phyloP scores from a whole-genome alignment of 257 asterid genomes.

The Forsythia viridissima region DNA sequence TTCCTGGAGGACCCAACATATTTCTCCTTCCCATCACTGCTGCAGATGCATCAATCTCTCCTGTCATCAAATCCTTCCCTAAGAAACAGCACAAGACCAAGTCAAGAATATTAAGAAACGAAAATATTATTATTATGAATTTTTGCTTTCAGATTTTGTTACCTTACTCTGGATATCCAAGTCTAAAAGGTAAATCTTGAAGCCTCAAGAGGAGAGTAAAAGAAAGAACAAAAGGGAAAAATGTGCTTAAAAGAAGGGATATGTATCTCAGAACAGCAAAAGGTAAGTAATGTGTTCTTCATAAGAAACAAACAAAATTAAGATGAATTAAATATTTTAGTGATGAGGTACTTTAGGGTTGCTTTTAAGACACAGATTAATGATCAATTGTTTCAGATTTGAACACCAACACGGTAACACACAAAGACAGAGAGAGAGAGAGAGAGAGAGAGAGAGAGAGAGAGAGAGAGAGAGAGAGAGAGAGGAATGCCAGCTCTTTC shows the following conservation, averaged over 20 bases:
- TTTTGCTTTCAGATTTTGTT: background rate
- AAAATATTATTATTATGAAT: background rate
- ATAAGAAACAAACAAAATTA: conserved; percentile 20
- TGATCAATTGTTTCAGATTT: background rate
- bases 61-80: conserved; percentile 69
- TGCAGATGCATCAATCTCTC: conserved; percentile 39
- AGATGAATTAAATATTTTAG: conserved; percentile 26
- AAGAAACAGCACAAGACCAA: background rate
- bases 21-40: conserved; percentile 60
- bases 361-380: conserved; percentile 7
- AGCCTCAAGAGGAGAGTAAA: conserved; percentile 11
- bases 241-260: conserved; percentile 22
- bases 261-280: background rate
- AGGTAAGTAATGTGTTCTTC: conserved; percentile 24
- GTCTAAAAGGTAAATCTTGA: background rate
- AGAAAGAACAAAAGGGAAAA: conserved; percentile 14
- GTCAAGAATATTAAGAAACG: background rate
- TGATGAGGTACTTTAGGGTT: conserved; percentile 9
- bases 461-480: conserved; percentile 14
- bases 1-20: conserved; percentile 62
- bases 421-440: background rate
- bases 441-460: conserved; percentile 1
- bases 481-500: conserved; percentile 45
- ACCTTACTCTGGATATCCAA: conserved; percentile 84
- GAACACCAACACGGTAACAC: background rate